phyloP scores from a whole-genome alignment of 257 asterid genomes.

The Solanum corneliomulleri region DNA sequence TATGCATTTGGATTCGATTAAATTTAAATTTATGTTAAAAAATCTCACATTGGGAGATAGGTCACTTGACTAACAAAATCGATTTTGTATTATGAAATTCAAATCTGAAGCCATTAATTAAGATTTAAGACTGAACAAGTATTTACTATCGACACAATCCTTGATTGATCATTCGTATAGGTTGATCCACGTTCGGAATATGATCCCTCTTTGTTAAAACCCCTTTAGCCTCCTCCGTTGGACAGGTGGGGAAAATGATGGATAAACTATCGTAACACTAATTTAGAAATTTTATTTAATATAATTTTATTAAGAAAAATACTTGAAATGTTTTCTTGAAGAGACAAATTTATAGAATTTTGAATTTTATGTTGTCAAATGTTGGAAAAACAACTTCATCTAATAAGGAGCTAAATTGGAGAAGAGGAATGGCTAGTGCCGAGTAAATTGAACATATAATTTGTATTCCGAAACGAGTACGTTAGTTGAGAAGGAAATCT shows the following conservation, averaged over 20 bases:
- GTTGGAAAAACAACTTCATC: not conserved
- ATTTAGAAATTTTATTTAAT: not conserved
- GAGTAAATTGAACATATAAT: not conserved
- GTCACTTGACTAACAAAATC: rapidly evolving
- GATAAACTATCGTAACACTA: not conserved
- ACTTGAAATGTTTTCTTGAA: not conserved
- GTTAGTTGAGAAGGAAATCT: too few relatives aligned
- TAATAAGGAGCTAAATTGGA: not conserved
- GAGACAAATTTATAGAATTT: not conserved
- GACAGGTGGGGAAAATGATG: not conserved
- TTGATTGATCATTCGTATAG: not conserved
- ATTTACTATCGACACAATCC: not conserved
- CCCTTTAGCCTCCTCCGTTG: not conserved
- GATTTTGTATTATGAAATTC: too few relatives aligned
- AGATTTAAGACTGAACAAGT: too few relatives aligned
- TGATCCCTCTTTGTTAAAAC: not conserved
- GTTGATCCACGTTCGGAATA: not conserved
- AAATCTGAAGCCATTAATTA: too few relatives aligned
- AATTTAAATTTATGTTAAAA: too few relatives aligned
- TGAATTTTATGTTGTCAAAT: not conserved
- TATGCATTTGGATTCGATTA: too few relatives aligned
- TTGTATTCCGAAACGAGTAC: too few relatives aligned
- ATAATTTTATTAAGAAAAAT: not conserved
- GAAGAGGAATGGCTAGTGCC: not conserved
- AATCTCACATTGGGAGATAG: too few relatives aligned